Conservation (phyloP, 2,329 filamentous ascomycete species). For the Fusarium bulbicola region DNA sequence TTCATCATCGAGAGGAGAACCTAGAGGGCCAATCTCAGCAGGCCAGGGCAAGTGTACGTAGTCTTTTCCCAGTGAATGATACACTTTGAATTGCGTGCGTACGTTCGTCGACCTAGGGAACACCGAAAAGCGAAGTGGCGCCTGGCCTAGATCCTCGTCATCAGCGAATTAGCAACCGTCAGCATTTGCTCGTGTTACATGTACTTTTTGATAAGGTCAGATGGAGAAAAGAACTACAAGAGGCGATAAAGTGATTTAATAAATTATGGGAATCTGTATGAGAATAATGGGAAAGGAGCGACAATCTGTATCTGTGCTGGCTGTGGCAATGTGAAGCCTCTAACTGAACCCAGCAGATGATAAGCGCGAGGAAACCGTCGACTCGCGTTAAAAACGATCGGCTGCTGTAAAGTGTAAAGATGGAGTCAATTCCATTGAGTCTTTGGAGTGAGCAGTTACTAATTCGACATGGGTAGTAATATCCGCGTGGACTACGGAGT, state of each 20-base stretch:
- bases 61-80: slow-evolving; percentile 4
- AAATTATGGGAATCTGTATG: slow-evolving; percentile 27
- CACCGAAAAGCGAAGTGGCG: slow-evolving; percentile 25
- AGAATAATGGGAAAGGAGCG: slow-evolving; percentile 29
- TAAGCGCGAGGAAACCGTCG: slow-evolving; percentile 30
- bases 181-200: slow-evolving; percentile 8
- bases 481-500: background rate
- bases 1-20: slow-evolving; percentile 40
- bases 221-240: slow-evolving; percentile 18
- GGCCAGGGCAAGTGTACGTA: slow-evolving; percentile 29
- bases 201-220: background rate
- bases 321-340: slow-evolving; percentile 24
- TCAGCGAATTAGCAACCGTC: slow-evolving; percentile 31
- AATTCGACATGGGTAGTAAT: slow-evolving; percentile 4
- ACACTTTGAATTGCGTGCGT: slow-evolving; percentile 18
- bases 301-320: slow-evolving; percentile 29
- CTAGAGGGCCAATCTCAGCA: slow-evolving; percentile 17
- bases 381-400: slow-evolving; percentile 22
- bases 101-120: slow-evolving; percentile 6
- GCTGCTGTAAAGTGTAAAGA: background rate
- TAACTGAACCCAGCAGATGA: slow-evolving; percentile 26
- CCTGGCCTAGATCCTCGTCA: slow-evolving; percentile 26
- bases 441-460: background rate
- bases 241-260: slow-evolving; percentile 10
- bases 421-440: slow-evolving; percentile 3